A percentile compares a stretch with the other conserved stretches of the same genome.
phyloP scores from a whole-genome alignment of 2,329 filamentous ascomycete species.

The Escovopsis sp. region DNA sequence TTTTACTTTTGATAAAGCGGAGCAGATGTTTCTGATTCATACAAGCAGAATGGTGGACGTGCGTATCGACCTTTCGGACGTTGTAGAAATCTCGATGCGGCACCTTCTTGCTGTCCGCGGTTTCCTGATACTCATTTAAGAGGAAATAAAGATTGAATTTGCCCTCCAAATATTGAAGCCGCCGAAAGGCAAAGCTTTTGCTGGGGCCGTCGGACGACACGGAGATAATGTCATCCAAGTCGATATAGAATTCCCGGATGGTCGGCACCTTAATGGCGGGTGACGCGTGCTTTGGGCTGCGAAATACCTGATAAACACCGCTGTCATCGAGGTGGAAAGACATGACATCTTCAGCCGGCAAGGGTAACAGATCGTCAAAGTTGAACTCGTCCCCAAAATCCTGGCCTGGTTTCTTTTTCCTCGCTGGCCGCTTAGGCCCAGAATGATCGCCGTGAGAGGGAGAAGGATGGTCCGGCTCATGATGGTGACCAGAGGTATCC shows the following conservation, averaged over 20 bases:
- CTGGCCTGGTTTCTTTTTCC: slow-evolving; percentile 69
- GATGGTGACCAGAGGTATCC: background rate
- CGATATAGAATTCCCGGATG: slow-evolving; percentile 89
- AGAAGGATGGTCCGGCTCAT: background rate
- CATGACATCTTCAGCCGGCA: slow-evolving; percentile 57
- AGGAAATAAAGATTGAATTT: slow-evolving; percentile 93
- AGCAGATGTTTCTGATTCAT: slow-evolving; percentile 99
- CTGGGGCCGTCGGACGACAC: slow-evolving; percentile 91
- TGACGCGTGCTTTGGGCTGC: slow-evolving; percentile 45
- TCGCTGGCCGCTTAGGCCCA: slow-evolving; percentile 32
- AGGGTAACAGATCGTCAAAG: slow-evolving; percentile 59
- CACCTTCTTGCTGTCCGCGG: slow-evolving; percentile 93
- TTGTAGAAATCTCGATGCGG: slow-evolving; percentile 99
- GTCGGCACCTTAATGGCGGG: slow-evolving; percentile 79
- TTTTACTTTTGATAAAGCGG: slow-evolving; percentile 98
- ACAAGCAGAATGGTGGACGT: slow-evolving; percentile 97
- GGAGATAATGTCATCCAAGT: slow-evolving; percentile 71
- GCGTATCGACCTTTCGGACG: slow-evolving; percentile 94
- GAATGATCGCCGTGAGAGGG: slow-evolving; percentile 9
- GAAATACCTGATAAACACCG: slow-evolving; percentile 87
- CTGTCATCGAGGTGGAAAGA: slow-evolving; percentile 66
- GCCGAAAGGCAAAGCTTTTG: slow-evolving; percentile 92
- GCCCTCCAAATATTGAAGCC: slow-evolving; percentile 87
- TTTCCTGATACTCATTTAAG: slow-evolving; percentile 94
- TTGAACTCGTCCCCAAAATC: slow-evolving; percentile 78